These are phyloP conservation scores for Lichtheimia corymbifera DNA, from an alignment of 371 early-diverging fungal species.

Conservation along the genomic window DNA sequence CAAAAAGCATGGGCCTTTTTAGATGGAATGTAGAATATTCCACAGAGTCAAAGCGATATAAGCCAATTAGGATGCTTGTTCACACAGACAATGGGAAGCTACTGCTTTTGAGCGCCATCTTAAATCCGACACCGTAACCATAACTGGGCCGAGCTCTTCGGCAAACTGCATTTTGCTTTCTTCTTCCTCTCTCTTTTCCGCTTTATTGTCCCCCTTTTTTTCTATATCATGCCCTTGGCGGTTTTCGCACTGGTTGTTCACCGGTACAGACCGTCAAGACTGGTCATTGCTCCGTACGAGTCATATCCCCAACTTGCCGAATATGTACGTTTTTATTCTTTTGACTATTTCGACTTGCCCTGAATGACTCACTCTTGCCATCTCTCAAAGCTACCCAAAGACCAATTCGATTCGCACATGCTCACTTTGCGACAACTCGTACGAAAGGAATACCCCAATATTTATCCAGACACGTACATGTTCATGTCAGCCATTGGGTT, in stretches of 20 bases:
- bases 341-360: background rate
- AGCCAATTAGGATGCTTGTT: too few relatives aligned
- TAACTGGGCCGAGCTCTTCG: background rate
- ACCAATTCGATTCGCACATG: slow-evolving; percentile 27
- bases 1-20: too few relatives aligned
- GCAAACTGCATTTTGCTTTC: slow-evolving; percentile 4
- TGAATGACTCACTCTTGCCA: background rate
- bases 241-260: slow-evolving; percentile 17
- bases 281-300: slow-evolving; percentile 13
- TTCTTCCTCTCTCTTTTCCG: background rate
- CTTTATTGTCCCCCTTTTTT: slow-evolving; percentile 2
- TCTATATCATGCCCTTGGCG: slow-evolving; percentile 22
- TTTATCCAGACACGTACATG: slow-evolving; percentile 36
- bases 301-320: slow-evolving; percentile 18
- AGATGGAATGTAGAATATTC: too few relatives aligned
- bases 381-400: slow-evolving; percentile 28
- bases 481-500: slow-evolving; percentile 30
- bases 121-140: too few relatives aligned
- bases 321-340: slow-evolving; percentile 19
- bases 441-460: slow-evolving; percentile 28
- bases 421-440: slow-evolving; percentile 25
- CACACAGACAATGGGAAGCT: too few relatives aligned
- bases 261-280: slow-evolving; percentile 11
- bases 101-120: too few relatives aligned
- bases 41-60: too few relatives aligned